Evolutionary conservation across 2,329 filamentous ascomycete genomes (phyloP), one percentile per base, ranked within the genome.

Genomic region (Hypoxylon sp.): DNA sequence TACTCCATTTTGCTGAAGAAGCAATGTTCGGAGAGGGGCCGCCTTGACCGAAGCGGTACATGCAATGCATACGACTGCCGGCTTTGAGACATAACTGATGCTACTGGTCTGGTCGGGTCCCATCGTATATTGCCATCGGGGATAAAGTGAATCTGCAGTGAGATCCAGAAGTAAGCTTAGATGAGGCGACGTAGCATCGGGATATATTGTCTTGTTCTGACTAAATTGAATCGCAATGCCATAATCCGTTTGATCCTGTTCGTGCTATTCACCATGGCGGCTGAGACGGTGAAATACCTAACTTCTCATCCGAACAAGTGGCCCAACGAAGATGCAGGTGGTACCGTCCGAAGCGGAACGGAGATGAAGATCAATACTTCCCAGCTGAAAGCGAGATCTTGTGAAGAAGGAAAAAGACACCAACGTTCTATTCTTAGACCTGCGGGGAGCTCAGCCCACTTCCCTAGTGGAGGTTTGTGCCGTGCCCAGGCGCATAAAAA

Each of bases 141-240:
- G 16, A 40, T 40, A 20, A 6, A 32, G 32, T 14, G 33, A 24
- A 30, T 18, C 20, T 12, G 8, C 14, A 26, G 32, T 42, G 16
- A 54, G 22, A 33, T 54, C 51, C 33, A 26, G 30, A 54, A 44
- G 46, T 46, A 26, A 62, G 59, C 38, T 56, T 24, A 14, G 26
- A 20, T 16, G 40, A 59, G 36, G 58, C 51, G 49, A 63, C 44
- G 63, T 66, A 50, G 42, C 45, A 66, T 58, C 44, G 38, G 24
- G 38, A 50, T 28, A n/a, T 44, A 32, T 44, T 42, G 11, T 28
- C n/a, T 2, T 14, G 9, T 18, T 44, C 40, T 14, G 18, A 12
- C 28, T 32, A 46, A 18, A 36, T 36, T 16, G 11, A 44, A 55
- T 18, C 18, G 40, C 26, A 36, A 36, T n/a, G 9, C 24, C 24